Evolutionary conservation across 2,329 filamentous ascomycete species (phyloP).

Genomic region (Exserohilum turcica): DNA sequence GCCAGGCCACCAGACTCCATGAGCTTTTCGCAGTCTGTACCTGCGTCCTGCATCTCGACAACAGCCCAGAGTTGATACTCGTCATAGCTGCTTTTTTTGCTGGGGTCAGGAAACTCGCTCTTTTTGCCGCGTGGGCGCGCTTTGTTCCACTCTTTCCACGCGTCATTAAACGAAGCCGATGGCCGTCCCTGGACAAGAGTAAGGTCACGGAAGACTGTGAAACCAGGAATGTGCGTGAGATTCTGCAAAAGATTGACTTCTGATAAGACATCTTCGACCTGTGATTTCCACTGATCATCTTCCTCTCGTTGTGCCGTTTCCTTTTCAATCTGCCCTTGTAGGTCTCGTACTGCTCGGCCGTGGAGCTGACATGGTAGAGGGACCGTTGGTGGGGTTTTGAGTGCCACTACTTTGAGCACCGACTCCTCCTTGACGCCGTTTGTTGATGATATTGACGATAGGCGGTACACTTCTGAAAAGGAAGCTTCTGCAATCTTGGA

Average conservation of each 20-base stretch:
- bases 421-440: slow-evolving; percentile 47
- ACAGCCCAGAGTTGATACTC: slow-evolving; percentile 66
- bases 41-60: slow-evolving; percentile 70
- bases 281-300: slow-evolving; percentile 49
- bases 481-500: slow-evolving; percentile 69
- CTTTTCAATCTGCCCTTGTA: slow-evolving; percentile 47
- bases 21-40: slow-evolving; percentile 58
- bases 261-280: slow-evolving; percentile 51
- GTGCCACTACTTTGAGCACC: slow-evolving; percentile 54
- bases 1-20: slow-evolving; percentile 44
- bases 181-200: slow-evolving; percentile 63
- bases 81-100: slow-evolving; percentile 58
- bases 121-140: slow-evolving; percentile 51
- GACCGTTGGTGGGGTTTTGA: slow-evolving; percentile 42
- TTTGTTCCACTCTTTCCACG: slow-evolving; percentile 54
- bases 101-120: slow-evolving; percentile 62
- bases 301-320: slow-evolving; percentile 44
- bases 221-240: slow-evolving; percentile 64
- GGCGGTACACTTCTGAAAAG: slow-evolving; percentile 68
- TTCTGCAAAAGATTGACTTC: slow-evolving; percentile 61
- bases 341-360: slow-evolving; percentile 52
- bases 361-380: slow-evolving; percentile 42
- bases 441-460: slow-evolving; percentile 48
- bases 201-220: slow-evolving; percentile 65
- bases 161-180: slow-evolving; percentile 54